Base-by-base conservation (phyloP, 257 asterid genomes). In the Datura wrightii region DNA sequence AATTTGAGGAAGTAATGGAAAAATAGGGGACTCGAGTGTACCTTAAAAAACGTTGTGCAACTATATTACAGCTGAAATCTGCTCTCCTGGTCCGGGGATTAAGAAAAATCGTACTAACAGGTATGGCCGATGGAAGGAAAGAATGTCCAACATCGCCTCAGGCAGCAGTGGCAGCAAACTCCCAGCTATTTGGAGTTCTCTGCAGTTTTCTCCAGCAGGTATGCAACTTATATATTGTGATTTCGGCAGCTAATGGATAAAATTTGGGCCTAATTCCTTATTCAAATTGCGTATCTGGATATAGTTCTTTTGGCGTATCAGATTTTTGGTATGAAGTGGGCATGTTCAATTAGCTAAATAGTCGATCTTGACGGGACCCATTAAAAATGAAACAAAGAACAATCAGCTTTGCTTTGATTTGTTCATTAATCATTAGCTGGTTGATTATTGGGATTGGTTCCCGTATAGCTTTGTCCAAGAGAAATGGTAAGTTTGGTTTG, bases 71-170 rank as follows among this genome's bases (percentile, higher is more conserved):
- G 11, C 9, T 48, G 67, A 2, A 19, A 24, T 60, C 67, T 62
- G 42, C 70, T 11, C 18, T 31, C 70, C 31, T 24, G 31, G 31
- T 24, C 72, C n/a, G 44, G 37, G 7, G 44, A 24, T 24, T 66
- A 65, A 66, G 48, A 67, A 69, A 69, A 69, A 41, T 41, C 53
- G 14, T 6, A 6, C 39, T 2, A 54, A 14, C 59, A 69, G 53
- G 4, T 8, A 69, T 69, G 79, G 79, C 79, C 2, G 79, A 69
- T 69, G 53, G 79, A 41, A 16, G 79, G 53, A 41, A 69, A 69
- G 79, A 39, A 69, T 19, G 79, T 69, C 79, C 79, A 41, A 69
- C 53, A 69, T 41, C 79, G 2, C 76, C 24, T 67, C 50, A 67
- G 50, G 14, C 34, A 16, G 76, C 76, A 1, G 42, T 13, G 46